Percentiles rank a stretch among this genome's conserved stretches.
phyloP scores from a whole-genome alignment of 306 rosid genomes.

The Astragalus glycyphyllos region DNA sequence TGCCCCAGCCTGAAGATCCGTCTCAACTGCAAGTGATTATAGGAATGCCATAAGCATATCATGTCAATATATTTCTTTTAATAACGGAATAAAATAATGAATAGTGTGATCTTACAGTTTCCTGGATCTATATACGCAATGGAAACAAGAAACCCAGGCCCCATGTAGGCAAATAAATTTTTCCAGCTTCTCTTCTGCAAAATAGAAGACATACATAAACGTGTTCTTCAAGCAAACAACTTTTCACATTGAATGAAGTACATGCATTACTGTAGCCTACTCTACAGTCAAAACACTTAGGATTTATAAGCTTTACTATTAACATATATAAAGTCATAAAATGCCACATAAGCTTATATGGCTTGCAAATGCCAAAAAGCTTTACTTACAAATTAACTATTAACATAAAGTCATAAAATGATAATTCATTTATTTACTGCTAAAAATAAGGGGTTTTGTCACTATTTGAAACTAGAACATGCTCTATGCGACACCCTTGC shows the following conservation, averaged over 20 bases:
- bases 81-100: constrained; percentile 34
- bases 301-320: background rate
- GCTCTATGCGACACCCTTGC: background rate
- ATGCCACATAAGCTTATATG: no score
- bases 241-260: constrained; percentile 4
- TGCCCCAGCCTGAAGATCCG: constrained; percentile 96
- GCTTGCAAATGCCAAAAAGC: no score
- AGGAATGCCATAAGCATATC: constrained; percentile 36
- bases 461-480: constrained; percentile 3
- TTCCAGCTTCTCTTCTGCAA: constrained; percentile 92
- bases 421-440: constrained; percentile 1
- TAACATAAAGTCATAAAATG: background rate
- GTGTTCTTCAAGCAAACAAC: constrained; percentile 32
- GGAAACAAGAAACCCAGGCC: constrained; percentile 98
- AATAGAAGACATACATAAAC: constrained; percentile 42
- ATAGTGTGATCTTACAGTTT: constrained; percentile 72
- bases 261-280: constrained; percentile 1
- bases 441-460: background rate
- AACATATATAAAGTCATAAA: no score
- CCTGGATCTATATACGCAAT: constrained; percentile 99
- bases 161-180: constrained; percentile 91
- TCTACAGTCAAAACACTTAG: constrained; percentile 23
- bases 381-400: constrained; percentile 5
- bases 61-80: constrained; percentile 13
- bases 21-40: constrained; percentile 70